These are phyloP conservation scores for Umbelopsis isabellina DNA, from an alignment of 192 early-diverging fungal species.

Conservation along the genomic window DNA sequence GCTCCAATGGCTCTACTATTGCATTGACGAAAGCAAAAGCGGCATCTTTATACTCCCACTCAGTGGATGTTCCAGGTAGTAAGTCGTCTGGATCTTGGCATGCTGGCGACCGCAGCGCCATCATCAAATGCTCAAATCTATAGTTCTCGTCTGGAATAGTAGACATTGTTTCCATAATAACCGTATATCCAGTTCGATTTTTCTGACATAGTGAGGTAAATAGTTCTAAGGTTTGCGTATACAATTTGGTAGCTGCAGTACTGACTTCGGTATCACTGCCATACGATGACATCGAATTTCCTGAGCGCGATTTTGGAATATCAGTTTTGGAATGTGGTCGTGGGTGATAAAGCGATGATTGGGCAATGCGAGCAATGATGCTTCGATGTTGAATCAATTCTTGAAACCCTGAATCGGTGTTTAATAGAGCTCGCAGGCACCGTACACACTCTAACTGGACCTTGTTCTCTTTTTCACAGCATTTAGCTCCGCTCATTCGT, in stretches of 20 bases:
- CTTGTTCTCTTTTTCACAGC: conserved; percentile 45
- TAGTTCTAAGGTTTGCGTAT: conserved; percentile 49
- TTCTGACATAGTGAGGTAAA: conserved; percentile 51
- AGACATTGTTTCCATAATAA: conserved; percentile 49
- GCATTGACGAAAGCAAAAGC: conserved; percentile 50
- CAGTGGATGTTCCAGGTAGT: conserved; percentile 20
- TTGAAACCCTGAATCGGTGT: conserved; percentile 51
- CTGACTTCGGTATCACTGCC: background rate
- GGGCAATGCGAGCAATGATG: conserved; percentile 22
- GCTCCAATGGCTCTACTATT: conserved; percentile 48
- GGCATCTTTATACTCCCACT: conserved; percentile 52
- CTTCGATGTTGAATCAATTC: conserved; percentile 41
- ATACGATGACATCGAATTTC: background rate
- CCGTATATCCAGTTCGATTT: conserved; percentile 45
- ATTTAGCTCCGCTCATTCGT: conserved; percentile 21
- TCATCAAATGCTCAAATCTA: conserved; percentile 56
- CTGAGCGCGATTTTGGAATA: background rate
- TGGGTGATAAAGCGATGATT: conserved; percentile 20
- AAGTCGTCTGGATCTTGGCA: background rate
- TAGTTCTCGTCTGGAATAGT: conserved; percentile 55
- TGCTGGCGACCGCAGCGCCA: conserved; percentile 21
- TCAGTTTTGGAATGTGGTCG: background rate
- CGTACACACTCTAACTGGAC: conserved; percentile 53
- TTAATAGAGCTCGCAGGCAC: conserved; percentile 52
- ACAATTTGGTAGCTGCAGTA: conserved; percentile 36